Conservation (phyloP, 1,139 yeast genomes). For the Yamadazyma mexicana region DNA sequence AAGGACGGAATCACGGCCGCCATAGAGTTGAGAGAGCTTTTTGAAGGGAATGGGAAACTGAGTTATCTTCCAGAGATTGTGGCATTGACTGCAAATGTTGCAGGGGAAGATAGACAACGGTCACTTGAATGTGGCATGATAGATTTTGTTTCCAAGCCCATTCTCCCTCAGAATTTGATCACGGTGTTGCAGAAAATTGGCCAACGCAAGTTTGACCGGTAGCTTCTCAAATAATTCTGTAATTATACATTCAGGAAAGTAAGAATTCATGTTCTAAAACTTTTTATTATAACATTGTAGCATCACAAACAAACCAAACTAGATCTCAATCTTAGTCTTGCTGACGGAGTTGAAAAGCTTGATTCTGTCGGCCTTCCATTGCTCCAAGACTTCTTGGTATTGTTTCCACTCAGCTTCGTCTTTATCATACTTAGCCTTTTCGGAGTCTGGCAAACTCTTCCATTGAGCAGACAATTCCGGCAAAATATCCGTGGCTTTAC, state of each 20-base stretch:
- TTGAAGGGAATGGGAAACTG: slow-evolving; percentile 21
- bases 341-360: slow-evolving; percentile 12
- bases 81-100: slow-evolving; percentile 59
- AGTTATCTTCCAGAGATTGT: slow-evolving; percentile 43
- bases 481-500: slow-evolving; percentile 21
- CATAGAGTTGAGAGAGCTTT: slow-evolving; percentile 28
- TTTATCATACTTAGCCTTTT: slow-evolving; percentile 30
- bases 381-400: slow-evolving; percentile 21
- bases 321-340: slow-evolving; percentile 8
- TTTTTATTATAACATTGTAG: no score
- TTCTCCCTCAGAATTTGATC: slow-evolving; percentile 48
- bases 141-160: slow-evolving; percentile 58
- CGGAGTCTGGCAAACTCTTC: slow-evolving; percentile 27
- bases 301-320: no score
- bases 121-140: slow-evolving; percentile 55
- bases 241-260: not conserved
- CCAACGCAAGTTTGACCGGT: slow-evolving; percentile 4
- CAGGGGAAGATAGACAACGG: slow-evolving; percentile 52
- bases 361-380: slow-evolving; percentile 26
- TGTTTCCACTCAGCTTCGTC: slow-evolving; percentile 19
- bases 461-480: slow-evolving; percentile 30
- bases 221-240: no score
- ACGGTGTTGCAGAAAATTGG: slow-evolving; percentile 24
- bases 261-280: not conserved
- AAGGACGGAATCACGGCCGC: slow-evolving; percentile 55